These are phyloP conservation scores for Moricandia arvensis DNA, from an alignment of 345 rosid genomes.

Conservation along the genomic window DNA sequence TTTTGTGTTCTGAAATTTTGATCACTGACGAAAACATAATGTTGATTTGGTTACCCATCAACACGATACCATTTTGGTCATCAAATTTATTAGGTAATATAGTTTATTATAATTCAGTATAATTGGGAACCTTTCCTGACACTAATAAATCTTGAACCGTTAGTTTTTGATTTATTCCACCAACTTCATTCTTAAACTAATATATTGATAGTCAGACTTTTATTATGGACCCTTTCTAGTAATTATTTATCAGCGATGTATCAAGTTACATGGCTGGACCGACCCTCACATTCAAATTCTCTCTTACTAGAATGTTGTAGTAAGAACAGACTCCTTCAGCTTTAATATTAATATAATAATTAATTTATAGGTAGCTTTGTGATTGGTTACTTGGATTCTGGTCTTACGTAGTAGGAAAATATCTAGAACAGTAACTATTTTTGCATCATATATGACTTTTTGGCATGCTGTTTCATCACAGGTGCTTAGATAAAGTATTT, in stretches of 20 bases:
- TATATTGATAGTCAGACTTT: conserved; percentile 1
- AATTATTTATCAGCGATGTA: not conserved
- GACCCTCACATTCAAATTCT: conserved; percentile 10
- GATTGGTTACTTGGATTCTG: conserved; percentile 18
- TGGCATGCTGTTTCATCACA: too few species aligned
- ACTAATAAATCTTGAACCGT: not conserved
- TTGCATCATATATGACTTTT: not conserved
- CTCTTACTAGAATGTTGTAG: conserved; percentile 30
- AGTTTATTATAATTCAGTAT: not conserved
- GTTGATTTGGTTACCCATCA: conserved; percentile 18
- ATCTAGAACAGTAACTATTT: conserved; percentile 15
- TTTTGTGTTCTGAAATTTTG: conserved; percentile 3
- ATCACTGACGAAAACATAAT: not conserved
- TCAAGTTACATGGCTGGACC: conserved; percentile 2
- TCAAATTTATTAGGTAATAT: conserved; percentile 5
- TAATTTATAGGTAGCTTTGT: not conserved
- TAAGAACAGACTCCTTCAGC: not conserved
- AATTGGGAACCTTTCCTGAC: not conserved
- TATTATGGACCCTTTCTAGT: not conserved
- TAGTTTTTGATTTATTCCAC: conserved; percentile 2
- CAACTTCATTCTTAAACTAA: conserved; percentile 15
- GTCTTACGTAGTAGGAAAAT: conserved; percentile 13
- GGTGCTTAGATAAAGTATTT: not conserved
- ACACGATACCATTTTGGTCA: conserved; percentile 25
- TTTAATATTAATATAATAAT: not conserved